phyloP scores from a whole-genome alignment of 1,139 yeast species.

The Yamadazyma atlantica region DNA sequence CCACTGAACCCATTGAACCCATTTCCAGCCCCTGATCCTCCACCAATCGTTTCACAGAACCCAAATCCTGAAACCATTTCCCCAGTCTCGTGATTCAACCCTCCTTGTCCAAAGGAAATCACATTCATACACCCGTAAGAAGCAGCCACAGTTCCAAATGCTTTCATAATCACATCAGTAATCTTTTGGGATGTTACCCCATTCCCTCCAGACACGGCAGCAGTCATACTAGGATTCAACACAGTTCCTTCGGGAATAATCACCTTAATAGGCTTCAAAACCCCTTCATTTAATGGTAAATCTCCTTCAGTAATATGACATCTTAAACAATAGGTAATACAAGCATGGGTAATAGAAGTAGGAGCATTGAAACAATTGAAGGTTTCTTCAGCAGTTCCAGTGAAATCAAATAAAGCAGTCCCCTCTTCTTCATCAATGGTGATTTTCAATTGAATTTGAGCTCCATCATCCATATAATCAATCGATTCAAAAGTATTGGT shows the following conservation, averaged over 20 bases:
- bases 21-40: constrained; percentile 44
- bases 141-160: constrained; percentile 62
- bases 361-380: constrained; percentile 48
- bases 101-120: constrained; percentile 46
- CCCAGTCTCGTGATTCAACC: constrained; percentile 28
- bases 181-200: constrained; percentile 49
- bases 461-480: constrained; percentile 67
- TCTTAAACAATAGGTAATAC: constrained; percentile 43
- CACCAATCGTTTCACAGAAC: constrained; percentile 48
- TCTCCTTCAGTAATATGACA: constrained; percentile 50
- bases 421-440: constrained; percentile 43
- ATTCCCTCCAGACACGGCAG: constrained; percentile 50
- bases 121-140: constrained; percentile 41
- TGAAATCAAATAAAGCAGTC: constrained; percentile 55
- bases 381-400: constrained; percentile 47
- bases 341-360: constrained; percentile 39
- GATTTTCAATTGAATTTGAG: constrained; percentile 46
- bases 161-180: constrained; percentile 64
- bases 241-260: constrained; percentile 38
- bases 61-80: constrained; percentile 42
- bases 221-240: constrained; percentile 40
- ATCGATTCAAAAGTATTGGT: constrained; percentile 39
- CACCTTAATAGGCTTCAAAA: constrained; percentile 38
- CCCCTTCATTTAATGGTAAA: constrained; percentile 49
- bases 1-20: constrained; percentile 40